These are phyloP conservation scores for Colletotrichum lini DNA, from an alignment of 2,329 filamentous ascomycete species.

Conservation along the genomic window DNA sequence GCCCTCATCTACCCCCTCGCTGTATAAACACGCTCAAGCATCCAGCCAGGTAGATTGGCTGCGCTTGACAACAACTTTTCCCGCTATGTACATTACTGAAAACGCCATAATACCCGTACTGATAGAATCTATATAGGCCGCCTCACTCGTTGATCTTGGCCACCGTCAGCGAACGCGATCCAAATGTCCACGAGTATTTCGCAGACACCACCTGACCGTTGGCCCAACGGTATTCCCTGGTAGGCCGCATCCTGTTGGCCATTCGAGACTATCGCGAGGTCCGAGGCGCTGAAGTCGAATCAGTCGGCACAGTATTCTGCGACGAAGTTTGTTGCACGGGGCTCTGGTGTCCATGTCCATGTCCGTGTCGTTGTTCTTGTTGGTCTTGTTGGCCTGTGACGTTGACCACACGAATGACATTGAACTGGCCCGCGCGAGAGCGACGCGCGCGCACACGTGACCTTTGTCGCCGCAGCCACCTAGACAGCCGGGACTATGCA, in stretches of 20 bases:
- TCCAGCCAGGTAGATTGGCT: slow-evolving; percentile 6
- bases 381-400: slow-evolving; percentile 1
- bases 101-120: slow-evolving; percentile 39
- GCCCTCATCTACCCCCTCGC: slow-evolving; percentile 19
- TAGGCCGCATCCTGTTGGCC: slow-evolving; percentile 3
- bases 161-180: neutral
- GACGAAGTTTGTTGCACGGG: slow-evolving; percentile 4
- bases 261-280: slow-evolving; percentile 18
- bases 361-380: no score
- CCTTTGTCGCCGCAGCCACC: slow-evolving; percentile 5
- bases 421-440: neutral
- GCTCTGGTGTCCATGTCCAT: no score
- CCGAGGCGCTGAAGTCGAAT: neutral
- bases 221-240: slow-evolving; percentile 10
- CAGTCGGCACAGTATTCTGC: slow-evolving; percentile 7
- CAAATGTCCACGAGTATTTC: slow-evolving; percentile 16
- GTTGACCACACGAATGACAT: slow-evolving; percentile 4
- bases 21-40: slow-evolving; percentile 33
- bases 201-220: neutral
- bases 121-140: slow-evolving; percentile 32
- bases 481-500: slow-evolving; percentile 10
- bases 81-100: slow-evolving; percentile 41
- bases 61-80: slow-evolving; percentile 33
- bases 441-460: neutral
- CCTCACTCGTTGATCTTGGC: neutral